Conservation (phyloP, 2,329 filamentous ascomycete species). For the Stachybotrys chartarum region DNA sequence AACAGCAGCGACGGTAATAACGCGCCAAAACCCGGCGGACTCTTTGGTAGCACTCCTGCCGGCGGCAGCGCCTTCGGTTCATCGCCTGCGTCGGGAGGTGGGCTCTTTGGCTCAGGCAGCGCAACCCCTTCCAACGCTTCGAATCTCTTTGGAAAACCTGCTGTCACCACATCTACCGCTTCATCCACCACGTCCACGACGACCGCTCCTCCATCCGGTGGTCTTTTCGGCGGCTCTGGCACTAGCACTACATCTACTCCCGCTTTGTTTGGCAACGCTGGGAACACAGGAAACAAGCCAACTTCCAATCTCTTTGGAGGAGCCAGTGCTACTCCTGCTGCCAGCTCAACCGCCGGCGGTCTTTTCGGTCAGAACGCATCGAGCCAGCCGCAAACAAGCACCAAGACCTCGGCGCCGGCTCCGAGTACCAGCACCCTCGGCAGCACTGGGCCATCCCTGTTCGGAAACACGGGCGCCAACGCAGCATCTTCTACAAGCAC, state of each 20-base stretch:
- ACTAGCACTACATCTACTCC: constrained; percentile 18
- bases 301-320: constrained; percentile 19
- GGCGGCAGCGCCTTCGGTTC: no score
- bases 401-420: not conserved
- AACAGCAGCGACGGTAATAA: not conserved
- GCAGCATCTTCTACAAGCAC: constrained; percentile 16
- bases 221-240: constrained; percentile 12
- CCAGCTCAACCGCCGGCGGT: constrained; percentile 9
- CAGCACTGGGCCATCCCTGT: constrained; percentile 13
- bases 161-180: constrained; percentile 10
- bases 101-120: constrained; percentile 14
- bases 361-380: constrained; percentile 20
- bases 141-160: constrained; percentile 11
- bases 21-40: constrained; percentile 5
- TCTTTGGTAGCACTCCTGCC: constrained; percentile 13
- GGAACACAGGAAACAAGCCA: constrained; percentile 12
- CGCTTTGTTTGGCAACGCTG: constrained; percentile 14
- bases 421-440: not conserved
- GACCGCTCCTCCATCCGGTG: constrained; percentile 6
- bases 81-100: constrained; percentile 15
- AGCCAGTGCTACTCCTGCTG: constrained; percentile 9
- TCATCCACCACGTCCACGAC: constrained; percentile 8
- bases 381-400: not conserved
- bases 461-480: constrained; percentile 9
- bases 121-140: constrained; percentile 8